Conservation (phyloP, 495 filamentous ascomycete genomes). For the Xylaria telfairii region DNA sequence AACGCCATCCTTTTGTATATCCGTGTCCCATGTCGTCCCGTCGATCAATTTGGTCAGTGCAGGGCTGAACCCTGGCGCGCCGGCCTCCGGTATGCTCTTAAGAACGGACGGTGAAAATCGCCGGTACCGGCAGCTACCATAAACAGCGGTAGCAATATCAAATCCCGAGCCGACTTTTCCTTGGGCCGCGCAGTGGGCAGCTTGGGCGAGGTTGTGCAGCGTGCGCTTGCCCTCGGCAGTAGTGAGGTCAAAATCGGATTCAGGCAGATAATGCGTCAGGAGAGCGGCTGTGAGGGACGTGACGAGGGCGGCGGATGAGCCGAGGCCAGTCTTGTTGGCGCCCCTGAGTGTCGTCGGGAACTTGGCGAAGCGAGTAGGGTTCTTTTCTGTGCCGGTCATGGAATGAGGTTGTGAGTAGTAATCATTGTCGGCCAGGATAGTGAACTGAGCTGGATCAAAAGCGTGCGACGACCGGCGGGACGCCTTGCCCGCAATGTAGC, state of each 20-base stretch:
- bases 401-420: conserved; percentile 83
- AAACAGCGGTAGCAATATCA: conserved; percentile 92
- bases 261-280: conserved; percentile 78
- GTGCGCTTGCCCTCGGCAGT: conserved; percentile 43
- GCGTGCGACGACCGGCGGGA: conserved; percentile 57
- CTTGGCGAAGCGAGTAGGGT: conserved; percentile 66
- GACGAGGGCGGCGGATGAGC: conserved; percentile 92
- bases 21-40: conserved; percentile 73
- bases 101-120: conserved; percentile 87
- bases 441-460: conserved; percentile 73
- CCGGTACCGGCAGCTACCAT: conserved; percentile 86
- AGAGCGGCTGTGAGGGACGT: conserved; percentile 87
- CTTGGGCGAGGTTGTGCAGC: conserved; percentile 92
- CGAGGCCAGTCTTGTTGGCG: conserved; percentile 95
- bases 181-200: conserved; percentile 92
- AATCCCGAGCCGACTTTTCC: conserved; percentile 96
- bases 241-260: conserved; percentile 58
- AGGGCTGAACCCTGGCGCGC: conserved; percentile 67
- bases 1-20: conserved; percentile 69
- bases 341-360: conserved; percentile 76
- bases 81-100: conserved; percentile 65
- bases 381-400: conserved; percentile 22
- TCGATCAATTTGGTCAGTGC: conserved; percentile 70
- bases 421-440: conserved; percentile 91
- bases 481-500: conserved; percentile 70